Base-by-base conservation (phyloP, 2,329 filamentous ascomycete species). In the Capronia coronata region DNA sequence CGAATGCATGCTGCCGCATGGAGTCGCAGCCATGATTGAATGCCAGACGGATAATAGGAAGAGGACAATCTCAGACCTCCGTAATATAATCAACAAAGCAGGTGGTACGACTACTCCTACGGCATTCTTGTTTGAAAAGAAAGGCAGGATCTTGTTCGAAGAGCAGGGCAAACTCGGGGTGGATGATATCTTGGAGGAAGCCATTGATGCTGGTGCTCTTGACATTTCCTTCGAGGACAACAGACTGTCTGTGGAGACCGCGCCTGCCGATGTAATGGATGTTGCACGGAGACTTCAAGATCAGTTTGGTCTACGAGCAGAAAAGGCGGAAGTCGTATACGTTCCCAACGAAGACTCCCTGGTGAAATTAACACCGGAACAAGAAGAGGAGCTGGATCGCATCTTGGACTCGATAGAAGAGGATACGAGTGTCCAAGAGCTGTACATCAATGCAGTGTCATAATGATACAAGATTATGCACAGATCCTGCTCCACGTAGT, bases 301-400 rank as follows among this genome's bases (percentile, higher is more conserved):
- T 56, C 72, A 76, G 30, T 75, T 86, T 16, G 78, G 75, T 1
- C 68, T 94, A 53, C 78, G 84, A 51, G 78, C 94, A 39, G 71
- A 84, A 48, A 83, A 80, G 58, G 81, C 82, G 14, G 87, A 94
- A 48, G 91, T 96, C 45, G 76, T 95, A 37, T 96, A 87, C 83
- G 79, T 84, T 51, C 79, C 88, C 0, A 93, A 91, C 52, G 80
- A 84, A 61, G 89, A 95, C 54, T 90, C 86, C 0, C 79, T 79
- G 64, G 79, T 86, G 14, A 73, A 6, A 61, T 90, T 32, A 76
- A 83, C 50, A 19, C 75, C 77, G 11, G 72, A 77, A 10, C 74
- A 77, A 1, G 74, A 76, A 0, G 70, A 76, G 43, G 70, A 73
- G 14, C 71, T 96, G 22, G 72, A 74, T 37, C 71, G 76, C 2